phyloP scores from a whole-genome alignment of 164 flowering plant species.

The Berberis thunbergii region DNA sequence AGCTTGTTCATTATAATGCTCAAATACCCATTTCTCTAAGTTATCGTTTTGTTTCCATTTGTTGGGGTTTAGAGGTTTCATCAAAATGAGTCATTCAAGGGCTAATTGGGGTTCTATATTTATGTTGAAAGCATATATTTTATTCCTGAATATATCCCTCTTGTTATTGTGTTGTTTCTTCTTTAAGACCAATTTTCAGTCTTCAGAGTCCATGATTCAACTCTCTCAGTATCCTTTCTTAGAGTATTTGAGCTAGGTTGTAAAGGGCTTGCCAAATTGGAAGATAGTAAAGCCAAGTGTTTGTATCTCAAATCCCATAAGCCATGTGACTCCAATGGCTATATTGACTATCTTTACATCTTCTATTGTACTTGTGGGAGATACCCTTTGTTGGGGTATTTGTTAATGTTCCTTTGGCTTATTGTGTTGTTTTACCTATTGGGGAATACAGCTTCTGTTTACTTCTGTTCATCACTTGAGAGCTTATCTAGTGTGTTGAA shows the following conservation, averaged over 20 bases:
- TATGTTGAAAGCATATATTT: slow-evolving; percentile 5
- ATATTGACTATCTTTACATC: slow-evolving; percentile 45
- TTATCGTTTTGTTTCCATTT: not conserved
- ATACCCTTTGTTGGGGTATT: slow-evolving; percentile 25
- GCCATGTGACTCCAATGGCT: slow-evolving; percentile 48
- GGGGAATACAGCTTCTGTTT: slow-evolving; percentile 67
- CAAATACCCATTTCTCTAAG: not conserved
- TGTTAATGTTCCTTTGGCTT: slow-evolving; percentile 41
- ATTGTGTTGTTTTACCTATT: slow-evolving; percentile 54
- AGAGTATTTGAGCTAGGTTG: slow-evolving; percentile 12
- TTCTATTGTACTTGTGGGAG: slow-evolving; percentile 55
- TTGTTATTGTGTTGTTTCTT: slow-evolving; percentile 8
- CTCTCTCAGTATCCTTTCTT: not conserved
- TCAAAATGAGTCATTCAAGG: slow-evolving; percentile 1
- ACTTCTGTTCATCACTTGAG: slow-evolving; percentile 70
- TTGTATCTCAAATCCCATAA: slow-evolving; percentile 29
- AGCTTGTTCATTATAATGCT: not conserved
- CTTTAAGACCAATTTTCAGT: not conserved
- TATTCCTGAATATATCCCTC: slow-evolving; percentile 17
- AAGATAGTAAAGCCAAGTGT: slow-evolving; percentile 33
- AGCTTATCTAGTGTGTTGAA: slow-evolving; percentile 37
- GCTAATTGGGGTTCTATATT: slow-evolving; percentile 5
- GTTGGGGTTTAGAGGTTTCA: not conserved
- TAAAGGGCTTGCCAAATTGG: slow-evolving; percentile 15
- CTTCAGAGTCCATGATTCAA: not conserved